Base-by-base conservation (phyloP, 768 basidiomycete species). In the Mycena haematopus region DNA sequence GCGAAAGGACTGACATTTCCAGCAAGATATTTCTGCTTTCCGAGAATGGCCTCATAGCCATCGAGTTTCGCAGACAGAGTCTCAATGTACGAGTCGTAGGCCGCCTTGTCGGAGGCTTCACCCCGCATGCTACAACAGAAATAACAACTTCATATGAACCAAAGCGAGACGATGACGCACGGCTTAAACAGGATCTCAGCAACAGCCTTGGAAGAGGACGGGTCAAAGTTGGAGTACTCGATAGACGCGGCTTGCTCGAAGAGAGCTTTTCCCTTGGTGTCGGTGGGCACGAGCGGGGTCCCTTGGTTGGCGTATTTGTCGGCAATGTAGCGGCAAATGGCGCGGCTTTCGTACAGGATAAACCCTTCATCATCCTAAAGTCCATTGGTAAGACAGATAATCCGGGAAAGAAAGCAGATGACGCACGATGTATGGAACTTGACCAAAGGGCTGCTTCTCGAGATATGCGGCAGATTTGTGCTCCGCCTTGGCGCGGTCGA, bases 1-100 rank as follows among this genome's bases (percentile, higher is more conserved):
- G 38, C 54, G 46, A n/a, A 11, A 8, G 21, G 4, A 72, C 79
- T 53, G 62, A 84, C 86, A 64, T 85, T 76, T 17, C 87, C 86
- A 24, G 83, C 82, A 4, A 87, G 70, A 65, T 85, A 88, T 36
- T 76, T 71, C 42, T 82, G 80, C 68, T 83, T 86, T 17, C 73
- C 70, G 14, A 88, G 76, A 44, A 89, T 83, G n/a, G n/a, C n/a
- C n/a, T n/a, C n/a, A n/a, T n/a, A n/a, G n/a, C n/a, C n/a, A n/a
- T n/a, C n/a, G n/a, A n/a, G n/a, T n/a, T n/a, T n/a, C n/a, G n/a
- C n/a, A n/a, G n/a, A n/a, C n/a, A n/a, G n/a, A n/a, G n/a, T n/a
- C n/a, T n/a, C n/a, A n/a, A n/a, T 31, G 29, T 31, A 9, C 29
- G 9, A 5, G 29, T 9, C 29, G 29, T 31, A 31, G 29, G 29